Evolutionary conservation across 1,139 yeast species (phyloP).

Genomic region (Debaryomyces udenii): DNA sequence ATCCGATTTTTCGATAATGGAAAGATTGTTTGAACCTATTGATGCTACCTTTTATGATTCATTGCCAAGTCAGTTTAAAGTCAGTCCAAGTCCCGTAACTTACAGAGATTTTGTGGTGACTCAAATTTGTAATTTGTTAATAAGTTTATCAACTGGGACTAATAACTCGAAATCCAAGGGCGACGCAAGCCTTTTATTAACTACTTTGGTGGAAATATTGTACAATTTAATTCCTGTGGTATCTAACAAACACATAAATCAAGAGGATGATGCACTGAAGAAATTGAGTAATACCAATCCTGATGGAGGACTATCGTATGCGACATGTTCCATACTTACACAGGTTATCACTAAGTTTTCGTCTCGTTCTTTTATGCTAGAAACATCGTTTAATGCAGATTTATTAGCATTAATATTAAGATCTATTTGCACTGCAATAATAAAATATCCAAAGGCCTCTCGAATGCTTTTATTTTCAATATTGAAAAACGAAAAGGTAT

Average conservation of each 20-base stretch:
- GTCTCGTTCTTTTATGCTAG: constrained; percentile 41
- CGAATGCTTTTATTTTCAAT: constrained; percentile 57
- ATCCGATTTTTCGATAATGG: constrained; percentile 46
- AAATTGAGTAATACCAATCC: constrained; percentile 37
- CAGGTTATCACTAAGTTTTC: constrained; percentile 56
- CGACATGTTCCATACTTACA: constrained; percentile 57
- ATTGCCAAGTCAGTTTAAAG: constrained; percentile 52
- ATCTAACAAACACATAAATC: constrained; percentile 19
- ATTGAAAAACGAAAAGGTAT: constrained; percentile 49
- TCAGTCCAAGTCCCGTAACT: constrained; percentile 43
- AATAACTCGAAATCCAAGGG: constrained; percentile 4
- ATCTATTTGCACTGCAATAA: constrained; percentile 53
- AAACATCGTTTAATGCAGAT: constrained; percentile 54
- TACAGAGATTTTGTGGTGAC: constrained; percentile 64
- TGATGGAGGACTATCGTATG: constrained; percentile 58
- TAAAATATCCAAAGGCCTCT: constrained; percentile 53
- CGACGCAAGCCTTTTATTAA: constrained; percentile 16
- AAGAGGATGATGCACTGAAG: constrained; percentile 28
- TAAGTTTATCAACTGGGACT: constrained; percentile 7
- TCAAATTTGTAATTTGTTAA: constrained; percentile 44
- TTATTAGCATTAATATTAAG: constrained; percentile 60
- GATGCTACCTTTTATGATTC: constrained; percentile 40
- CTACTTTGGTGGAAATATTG: constrained; percentile 57
- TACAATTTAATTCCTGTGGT: constrained; percentile 62
- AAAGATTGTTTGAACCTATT: constrained; percentile 44